Evolutionary conservation across 768 basidiomycete genomes (phyloP).

Genomic region (Phlegmacium glaucopus): DNA sequence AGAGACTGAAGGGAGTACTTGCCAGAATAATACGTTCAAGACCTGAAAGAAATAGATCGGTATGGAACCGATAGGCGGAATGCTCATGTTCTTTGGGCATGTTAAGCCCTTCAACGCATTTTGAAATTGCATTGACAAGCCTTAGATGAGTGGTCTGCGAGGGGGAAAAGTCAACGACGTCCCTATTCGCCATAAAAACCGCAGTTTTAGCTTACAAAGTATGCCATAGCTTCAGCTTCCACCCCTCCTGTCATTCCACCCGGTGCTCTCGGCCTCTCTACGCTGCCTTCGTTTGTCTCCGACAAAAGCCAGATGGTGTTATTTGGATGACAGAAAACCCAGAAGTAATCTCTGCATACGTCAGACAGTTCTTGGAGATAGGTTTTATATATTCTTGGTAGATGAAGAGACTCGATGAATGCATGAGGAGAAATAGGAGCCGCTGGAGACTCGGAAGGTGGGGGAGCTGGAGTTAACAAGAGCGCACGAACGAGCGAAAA

Average conservation of each 20-base stretch:
- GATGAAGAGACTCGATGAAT: constrained; percentile 58
- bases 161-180: not conserved
- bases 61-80: constrained; percentile 81
- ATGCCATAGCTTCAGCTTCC: constrained; percentile 95
- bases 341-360: constrained; percentile 90
- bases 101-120: constrained; percentile 59
- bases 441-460: constrained; percentile 28
- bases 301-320: constrained; percentile 87
- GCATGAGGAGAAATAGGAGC: constrained; percentile 56
- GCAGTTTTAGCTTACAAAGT: constrained; percentile 64
- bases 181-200: not conserved
- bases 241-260: constrained; percentile 99
- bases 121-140: constrained; percentile 78
- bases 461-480: constrained; percentile 52
- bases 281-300: constrained; percentile 79
- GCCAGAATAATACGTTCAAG: constrained; percentile 90
- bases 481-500: constrained; percentile 74
- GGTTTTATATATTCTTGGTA: constrained; percentile 34
- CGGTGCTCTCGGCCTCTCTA: constrained; percentile 90
- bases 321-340: constrained; percentile 95
- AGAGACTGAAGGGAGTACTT: constrained; percentile 26
- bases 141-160: constrained; percentile 82
- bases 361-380: constrained; percentile 60
- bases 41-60: constrained; percentile 86
- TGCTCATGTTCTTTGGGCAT: constrained; percentile 65